These are phyloP conservation scores for Aspergillus terreus DNA, from an alignment of 2,329 filamentous ascomycete species.

Conservation along the genomic window DNA sequence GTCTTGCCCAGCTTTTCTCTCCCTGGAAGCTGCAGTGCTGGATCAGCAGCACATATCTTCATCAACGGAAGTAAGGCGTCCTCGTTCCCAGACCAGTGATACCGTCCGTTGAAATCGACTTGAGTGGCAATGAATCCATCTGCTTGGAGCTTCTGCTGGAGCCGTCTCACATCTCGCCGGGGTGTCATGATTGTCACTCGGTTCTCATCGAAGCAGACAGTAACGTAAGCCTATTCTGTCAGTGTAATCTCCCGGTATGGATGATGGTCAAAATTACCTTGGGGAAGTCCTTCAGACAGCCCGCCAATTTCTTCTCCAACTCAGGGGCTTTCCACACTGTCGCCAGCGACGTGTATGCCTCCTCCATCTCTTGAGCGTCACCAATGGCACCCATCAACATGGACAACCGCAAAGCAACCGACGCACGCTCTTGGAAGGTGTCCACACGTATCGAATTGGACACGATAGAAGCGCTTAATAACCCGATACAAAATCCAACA, in stretches of 20 bases:
- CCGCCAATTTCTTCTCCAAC: not conserved
- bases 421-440: constrained; percentile 4
- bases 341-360: constrained; percentile 15
- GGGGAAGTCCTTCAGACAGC: constrained; percentile 3
- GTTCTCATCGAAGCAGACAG: constrained; percentile 14
- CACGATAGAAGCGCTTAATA: constrained; percentile 13
- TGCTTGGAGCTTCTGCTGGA: constrained; percentile 9
- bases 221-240: constrained; percentile 13
- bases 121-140: constrained; percentile 10
- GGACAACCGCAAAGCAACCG: constrained; percentile 12
- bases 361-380: constrained; percentile 12
- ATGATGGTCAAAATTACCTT: constrained; percentile 6
- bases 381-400: constrained; percentile 14
- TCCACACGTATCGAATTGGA: constrained; percentile 1
- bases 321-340: constrained; percentile 8
- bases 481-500: constrained; percentile 18
- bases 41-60: constrained; percentile 7
- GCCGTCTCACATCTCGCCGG: not conserved
- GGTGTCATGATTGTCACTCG: constrained; percentile 15
- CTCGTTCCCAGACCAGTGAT: constrained; percentile 15
- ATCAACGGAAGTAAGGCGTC: constrained; percentile 3
- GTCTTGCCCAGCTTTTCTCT: not conserved
- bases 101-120: constrained; percentile 17
- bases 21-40: constrained; percentile 8
- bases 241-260: not conserved